A percentile compares a stretch with the other conserved stretches of the same genome.
These are phyloP conservation scores for Aspergillaceae sp. DNA, from an alignment of 2,329 filamentous ascomycete species.

Conservation along the genomic window DNA sequence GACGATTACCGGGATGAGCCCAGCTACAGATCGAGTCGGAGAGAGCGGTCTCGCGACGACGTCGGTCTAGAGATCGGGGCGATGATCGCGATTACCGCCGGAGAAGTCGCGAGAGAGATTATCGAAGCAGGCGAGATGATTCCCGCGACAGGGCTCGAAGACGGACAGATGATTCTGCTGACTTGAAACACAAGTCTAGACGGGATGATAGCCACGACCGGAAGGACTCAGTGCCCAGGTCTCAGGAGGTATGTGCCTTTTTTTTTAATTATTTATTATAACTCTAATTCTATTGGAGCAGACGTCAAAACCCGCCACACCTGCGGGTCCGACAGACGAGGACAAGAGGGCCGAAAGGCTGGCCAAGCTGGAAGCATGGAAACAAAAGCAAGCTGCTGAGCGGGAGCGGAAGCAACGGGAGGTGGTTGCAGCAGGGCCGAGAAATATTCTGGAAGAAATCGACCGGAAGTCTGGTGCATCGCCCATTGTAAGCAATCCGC, in stretches of 20 bases:
- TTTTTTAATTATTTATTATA: not conserved
- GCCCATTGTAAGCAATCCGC: slow-evolving; percentile 44
- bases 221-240: slow-evolving; percentile 43
- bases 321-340: slow-evolving; percentile 51
- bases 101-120: slow-evolving; percentile 60
- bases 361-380: slow-evolving; percentile 82
- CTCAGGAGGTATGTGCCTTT: slow-evolving; percentile 48
- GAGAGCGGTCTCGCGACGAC: slow-evolving; percentile 55
- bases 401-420: slow-evolving; percentile 65
- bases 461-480: slow-evolving; percentile 57
- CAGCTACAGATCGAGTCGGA: slow-evolving; percentile 51
- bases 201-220: slow-evolving; percentile 57
- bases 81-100: slow-evolving; percentile 51
- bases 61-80: slow-evolving; percentile 50
- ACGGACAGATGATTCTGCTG: slow-evolving; percentile 62
- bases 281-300: slow-evolving; percentile 20
- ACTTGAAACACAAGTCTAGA: slow-evolving; percentile 58
- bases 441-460: slow-evolving; percentile 63
- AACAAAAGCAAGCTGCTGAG: slow-evolving; percentile 71
- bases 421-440: slow-evolving; percentile 53
- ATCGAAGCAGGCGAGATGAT: slow-evolving; percentile 63
- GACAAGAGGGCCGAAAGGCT: slow-evolving; percentile 73
- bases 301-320: slow-evolving; percentile 46
- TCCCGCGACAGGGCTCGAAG: slow-evolving; percentile 58
- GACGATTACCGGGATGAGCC: slow-evolving; percentile 49